phyloP scores from a whole-genome alignment of 257 asterid species.

The Fraxinus quadrangulata region DNA sequence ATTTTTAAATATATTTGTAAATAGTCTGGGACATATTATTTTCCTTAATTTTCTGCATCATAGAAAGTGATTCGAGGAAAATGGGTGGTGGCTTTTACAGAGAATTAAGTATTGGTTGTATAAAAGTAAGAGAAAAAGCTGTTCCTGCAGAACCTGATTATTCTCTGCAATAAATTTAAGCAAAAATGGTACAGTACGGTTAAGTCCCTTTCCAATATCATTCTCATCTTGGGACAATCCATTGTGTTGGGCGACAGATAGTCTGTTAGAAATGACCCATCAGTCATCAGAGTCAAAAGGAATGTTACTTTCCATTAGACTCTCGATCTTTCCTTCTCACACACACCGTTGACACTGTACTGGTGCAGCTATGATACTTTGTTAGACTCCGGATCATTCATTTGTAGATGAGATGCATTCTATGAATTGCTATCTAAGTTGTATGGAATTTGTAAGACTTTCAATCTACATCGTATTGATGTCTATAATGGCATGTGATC shows the following conservation, averaged over 20 bases:
- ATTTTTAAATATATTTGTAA: conserved; percentile 30
- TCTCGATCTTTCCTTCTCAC: too few species aligned
- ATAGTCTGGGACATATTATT: conserved; percentile 25
- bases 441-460: too few species aligned
- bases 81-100: conserved; percentile 27
- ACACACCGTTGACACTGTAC: too few species aligned
- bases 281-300: neutral
- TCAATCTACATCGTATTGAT: too few species aligned
- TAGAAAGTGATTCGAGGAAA: neutral
- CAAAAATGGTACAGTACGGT: conserved; percentile 21
- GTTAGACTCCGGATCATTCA: too few species aligned
- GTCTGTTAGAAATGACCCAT: conserved; percentile 18
- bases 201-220: conserved; percentile 37
- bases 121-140: conserved; percentile 5
- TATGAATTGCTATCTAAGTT: too few species aligned
- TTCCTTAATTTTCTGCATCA: conserved; percentile 18
- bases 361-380: too few species aligned
- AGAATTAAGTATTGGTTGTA: conserved; percentile 34
- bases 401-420: too few species aligned
- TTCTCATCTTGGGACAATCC: conserved; percentile 38
- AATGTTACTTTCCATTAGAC: neutral
- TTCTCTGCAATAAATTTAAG: conserved; percentile 33
- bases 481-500: too few species aligned
- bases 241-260: conserved; percentile 23
- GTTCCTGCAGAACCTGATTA: conserved; percentile 31